These are phyloP conservation scores for Kodamaea sagamina DNA, from an alignment of 805 yeast species.

Conservation along the genomic window DNA sequence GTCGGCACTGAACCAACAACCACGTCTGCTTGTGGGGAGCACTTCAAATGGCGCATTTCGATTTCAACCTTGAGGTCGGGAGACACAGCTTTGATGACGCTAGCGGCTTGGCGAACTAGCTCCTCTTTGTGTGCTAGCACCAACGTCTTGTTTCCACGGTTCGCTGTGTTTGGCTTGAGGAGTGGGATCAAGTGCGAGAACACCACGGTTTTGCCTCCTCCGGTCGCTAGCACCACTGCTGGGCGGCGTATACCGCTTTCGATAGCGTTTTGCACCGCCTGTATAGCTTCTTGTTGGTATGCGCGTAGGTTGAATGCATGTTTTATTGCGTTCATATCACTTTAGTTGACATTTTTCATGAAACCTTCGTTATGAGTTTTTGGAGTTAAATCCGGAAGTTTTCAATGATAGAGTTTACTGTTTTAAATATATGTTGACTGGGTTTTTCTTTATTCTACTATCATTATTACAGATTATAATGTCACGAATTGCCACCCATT, in stretches of 20 bases:
- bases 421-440: no score
- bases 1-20: slow-evolving; percentile 79
- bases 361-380: no score
- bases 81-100: slow-evolving; percentile 45
- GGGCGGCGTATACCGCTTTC: slow-evolving; percentile 51
- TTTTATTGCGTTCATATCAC: not conserved
- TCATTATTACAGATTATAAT: no score
- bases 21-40: slow-evolving; percentile 55
- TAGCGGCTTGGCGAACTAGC: slow-evolving; percentile 68
- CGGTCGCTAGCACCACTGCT: slow-evolving; percentile 88
- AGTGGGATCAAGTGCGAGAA: slow-evolving; percentile 59
- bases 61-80: slow-evolving; percentile 58
- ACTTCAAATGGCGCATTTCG: slow-evolving; percentile 64
- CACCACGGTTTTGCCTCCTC: slow-evolving; percentile 91
- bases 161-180: slow-evolving; percentile 31
- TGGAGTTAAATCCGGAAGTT: no score
- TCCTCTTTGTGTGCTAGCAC: slow-evolving; percentile 83
- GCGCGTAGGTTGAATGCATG: slow-evolving; percentile 26
- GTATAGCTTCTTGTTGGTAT: slow-evolving; percentile 75
- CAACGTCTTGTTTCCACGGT: slow-evolving; percentile 44
- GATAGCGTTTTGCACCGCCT: slow-evolving; percentile 52
- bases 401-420: no score
- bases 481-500: no score
- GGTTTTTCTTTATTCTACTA: no score
- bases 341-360: no score